Conservation (phyloP, 306 rosid species). For the Lupinus albus region DNA sequence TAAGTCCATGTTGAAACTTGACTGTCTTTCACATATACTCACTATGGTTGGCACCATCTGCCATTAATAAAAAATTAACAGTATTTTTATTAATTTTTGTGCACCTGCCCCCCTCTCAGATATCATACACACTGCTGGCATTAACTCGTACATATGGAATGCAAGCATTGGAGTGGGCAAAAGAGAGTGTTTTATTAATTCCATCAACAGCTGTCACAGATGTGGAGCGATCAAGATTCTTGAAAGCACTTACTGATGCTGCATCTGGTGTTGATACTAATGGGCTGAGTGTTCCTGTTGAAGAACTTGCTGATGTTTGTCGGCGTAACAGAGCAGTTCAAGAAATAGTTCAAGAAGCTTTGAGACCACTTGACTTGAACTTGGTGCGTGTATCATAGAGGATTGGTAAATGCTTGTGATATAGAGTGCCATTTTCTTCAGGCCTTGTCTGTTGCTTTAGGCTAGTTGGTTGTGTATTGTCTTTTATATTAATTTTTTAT, state of each 20-base stretch:
- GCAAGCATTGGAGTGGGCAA: slow-evolving; percentile 86
- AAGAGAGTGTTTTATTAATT: slow-evolving; percentile 67
- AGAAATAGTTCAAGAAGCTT: slow-evolving; percentile 96
- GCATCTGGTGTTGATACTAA: slow-evolving; percentile 73
- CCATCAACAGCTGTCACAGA: slow-evolving; percentile 90
- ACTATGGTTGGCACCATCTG: neutral
- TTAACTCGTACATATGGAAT: slow-evolving; percentile 71
- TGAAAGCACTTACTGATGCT: slow-evolving; percentile 81
- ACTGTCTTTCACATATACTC: neutral
- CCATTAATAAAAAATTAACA: neutral
- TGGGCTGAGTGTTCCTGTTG: slow-evolving; percentile 59
- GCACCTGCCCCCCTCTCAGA: slow-evolving; percentile 54
- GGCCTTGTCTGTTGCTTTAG: slow-evolving; percentile 58
- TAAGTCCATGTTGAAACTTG: neutral
- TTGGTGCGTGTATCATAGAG: slow-evolving; percentile 64
- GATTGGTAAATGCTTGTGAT: slow-evolving; percentile 44
- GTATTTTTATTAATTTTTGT: slow-evolving; percentile 18
- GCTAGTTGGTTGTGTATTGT: slow-evolving; percentile 59
- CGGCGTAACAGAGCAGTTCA: slow-evolving; percentile 91
- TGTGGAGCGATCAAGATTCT: slow-evolving; percentile 76
- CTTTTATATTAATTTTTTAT: slow-evolving; percentile 44
- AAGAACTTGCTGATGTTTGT: slow-evolving; percentile 91
- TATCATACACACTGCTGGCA: slow-evolving; percentile 74
- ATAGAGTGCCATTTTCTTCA: slow-evolving; percentile 72
- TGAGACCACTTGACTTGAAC: slow-evolving; percentile 91